phyloP scores from a whole-genome alignment of 441 rosid genomes.

The Gossypium gossypioides region DNA sequence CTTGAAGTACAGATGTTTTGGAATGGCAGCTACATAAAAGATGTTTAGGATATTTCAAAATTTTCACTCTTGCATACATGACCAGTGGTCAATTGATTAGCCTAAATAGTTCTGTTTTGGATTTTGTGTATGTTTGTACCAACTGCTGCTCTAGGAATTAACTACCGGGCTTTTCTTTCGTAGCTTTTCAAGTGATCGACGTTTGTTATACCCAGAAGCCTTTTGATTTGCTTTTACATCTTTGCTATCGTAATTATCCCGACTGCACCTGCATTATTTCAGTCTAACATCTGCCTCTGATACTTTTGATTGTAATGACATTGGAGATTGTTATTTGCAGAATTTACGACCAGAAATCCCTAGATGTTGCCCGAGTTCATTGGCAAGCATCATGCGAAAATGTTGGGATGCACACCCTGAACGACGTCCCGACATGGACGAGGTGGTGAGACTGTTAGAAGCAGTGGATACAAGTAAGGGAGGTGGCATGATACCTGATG shows the following conservation, averaged over 20 bases:
- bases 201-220: neutral
- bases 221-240: neutral
- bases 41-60: neutral
- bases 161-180: neutral
- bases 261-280: too few species aligned
- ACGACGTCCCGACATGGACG: conserved; percentile 59
- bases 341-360: conserved; percentile 58
- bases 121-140: neutral
- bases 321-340: conserved; percentile 20
- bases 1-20: neutral
- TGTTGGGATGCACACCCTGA: conserved; percentile 56
- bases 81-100: neutral
- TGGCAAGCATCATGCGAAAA: conserved; percentile 52
- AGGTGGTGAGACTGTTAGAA: conserved; percentile 54
- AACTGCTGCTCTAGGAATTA: neutral
- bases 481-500: conserved; percentile 71
- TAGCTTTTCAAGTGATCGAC: neutral
- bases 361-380: conserved; percentile 50
- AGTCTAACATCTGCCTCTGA: neutral
- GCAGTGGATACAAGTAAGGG: conserved; percentile 59
- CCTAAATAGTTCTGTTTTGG: neutral
- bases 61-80: neutral
- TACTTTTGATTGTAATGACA: conserved; percentile 1
- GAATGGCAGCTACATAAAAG: neutral
- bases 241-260: neutral